Conservation (phyloP, 2,329 filamentous ascomycete genomes). For the Claviceps lovelessii region DNA sequence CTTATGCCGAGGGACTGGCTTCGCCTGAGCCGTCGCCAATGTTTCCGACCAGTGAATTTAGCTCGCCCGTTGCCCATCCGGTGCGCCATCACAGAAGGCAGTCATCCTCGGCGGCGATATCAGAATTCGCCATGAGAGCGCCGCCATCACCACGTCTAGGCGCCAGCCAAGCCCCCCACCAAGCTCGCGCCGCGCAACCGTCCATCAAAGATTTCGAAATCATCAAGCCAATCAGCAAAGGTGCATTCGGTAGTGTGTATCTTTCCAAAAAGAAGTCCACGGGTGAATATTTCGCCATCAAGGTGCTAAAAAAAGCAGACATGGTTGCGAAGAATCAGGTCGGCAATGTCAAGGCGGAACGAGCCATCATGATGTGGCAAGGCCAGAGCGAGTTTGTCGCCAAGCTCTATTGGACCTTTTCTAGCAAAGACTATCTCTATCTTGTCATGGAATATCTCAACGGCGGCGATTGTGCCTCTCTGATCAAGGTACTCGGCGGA, state of each 20-base stretch:
- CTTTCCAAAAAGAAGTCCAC: conserved; percentile 97
- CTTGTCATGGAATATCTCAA: conserved; percentile 99
- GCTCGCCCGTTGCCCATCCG: conserved; percentile 52
- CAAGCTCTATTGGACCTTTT: conserved; percentile 99
- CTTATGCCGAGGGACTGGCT: conserved; percentile 48
- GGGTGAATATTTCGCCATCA: conserved; percentile 96
- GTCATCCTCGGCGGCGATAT: conserved; percentile 83
- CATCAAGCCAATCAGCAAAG: conserved; percentile 98
- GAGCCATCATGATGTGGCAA: conserved; percentile 99
- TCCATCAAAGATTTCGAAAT: conserved; percentile 99
- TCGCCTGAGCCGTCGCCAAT: conserved; percentile 88
- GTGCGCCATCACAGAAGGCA: conserved; percentile 66
- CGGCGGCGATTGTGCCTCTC: conserved; percentile 87
- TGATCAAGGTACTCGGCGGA: conserved; percentile 87
- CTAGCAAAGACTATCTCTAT: conserved; percentile 97
- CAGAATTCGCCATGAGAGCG: conserved; percentile 48
- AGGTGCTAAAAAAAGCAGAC: conserved; percentile 97
- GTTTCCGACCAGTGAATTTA: conserved; percentile 67
- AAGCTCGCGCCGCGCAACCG: conserved; percentile 76
- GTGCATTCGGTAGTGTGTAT: conserved; percentile 95
- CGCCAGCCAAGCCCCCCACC: conserved; percentile 61
- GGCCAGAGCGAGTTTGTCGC: conserved; percentile 98
- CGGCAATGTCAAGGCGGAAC: conserved; percentile 95
- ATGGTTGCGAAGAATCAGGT: conserved; percentile 99
- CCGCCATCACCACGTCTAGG: conserved; percentile 72